A percentile compares a stretch with the other conserved stretches of the same genome.
These are phyloP conservation scores for Volvariella surrecta DNA, from an alignment of 1,284 basidiomycete genomes.

Conservation along the genomic window DNA sequence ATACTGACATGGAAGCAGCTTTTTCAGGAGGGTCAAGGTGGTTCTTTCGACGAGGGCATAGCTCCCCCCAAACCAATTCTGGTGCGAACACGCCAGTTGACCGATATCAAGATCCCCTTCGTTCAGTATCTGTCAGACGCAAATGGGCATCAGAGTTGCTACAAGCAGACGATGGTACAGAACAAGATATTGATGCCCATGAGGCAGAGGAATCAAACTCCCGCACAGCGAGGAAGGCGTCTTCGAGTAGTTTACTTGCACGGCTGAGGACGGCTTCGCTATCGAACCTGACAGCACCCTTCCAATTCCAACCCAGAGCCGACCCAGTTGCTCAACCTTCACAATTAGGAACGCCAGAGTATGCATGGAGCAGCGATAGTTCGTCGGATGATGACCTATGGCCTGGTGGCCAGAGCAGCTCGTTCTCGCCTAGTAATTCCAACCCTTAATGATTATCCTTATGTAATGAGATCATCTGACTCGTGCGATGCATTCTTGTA, in stretches of 20 bases:
- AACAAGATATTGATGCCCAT: constrained; percentile 5
- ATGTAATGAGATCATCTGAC: too few relatives aligned
- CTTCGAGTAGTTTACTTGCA: constrained; percentile 28
- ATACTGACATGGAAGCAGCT: constrained; percentile 51
- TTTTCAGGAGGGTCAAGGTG: constrained; percentile 39
- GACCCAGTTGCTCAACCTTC: constrained; percentile 16
- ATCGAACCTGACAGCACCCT: constrained; percentile 36
- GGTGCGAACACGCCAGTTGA: constrained; percentile 11
- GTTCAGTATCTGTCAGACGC: constrained; percentile 31
- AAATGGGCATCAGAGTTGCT: constrained; percentile 39
- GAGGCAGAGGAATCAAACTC: constrained; percentile 1
- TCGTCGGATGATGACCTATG: constrained; percentile 47
- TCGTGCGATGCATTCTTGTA: too few relatives aligned
- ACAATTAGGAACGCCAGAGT: constrained; percentile 20
- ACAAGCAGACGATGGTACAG: constrained; percentile 2
- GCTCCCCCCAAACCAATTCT: constrained; percentile 1
- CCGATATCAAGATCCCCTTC: constrained; percentile 26
- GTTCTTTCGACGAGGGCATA: constrained; percentile 32
- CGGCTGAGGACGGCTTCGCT: constrained; percentile 45
- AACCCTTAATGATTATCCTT: too few relatives aligned
- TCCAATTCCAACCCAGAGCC: constrained; percentile 27
- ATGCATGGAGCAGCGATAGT: constrained; percentile 57
- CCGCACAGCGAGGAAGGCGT: constrained; percentile 5
- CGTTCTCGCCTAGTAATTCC: too few relatives aligned
- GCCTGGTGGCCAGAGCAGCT: background rate